Evolutionary conservation across 805 yeast genomes (phyloP), one percentile per base, ranked within the genome.

Genomic region (Nematodospora valgi): DNA sequence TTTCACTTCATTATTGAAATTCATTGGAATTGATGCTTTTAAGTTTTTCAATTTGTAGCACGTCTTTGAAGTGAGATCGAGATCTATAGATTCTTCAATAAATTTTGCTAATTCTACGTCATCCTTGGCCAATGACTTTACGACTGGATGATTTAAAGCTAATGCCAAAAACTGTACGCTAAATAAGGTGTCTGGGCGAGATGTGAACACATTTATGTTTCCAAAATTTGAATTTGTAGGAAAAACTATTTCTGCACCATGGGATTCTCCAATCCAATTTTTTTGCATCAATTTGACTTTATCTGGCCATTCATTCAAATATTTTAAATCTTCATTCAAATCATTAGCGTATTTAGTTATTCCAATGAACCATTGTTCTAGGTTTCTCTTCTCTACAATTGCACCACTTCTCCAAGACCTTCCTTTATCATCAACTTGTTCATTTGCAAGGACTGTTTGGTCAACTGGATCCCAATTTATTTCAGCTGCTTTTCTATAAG

Each of bases 381-480:
- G 65, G 34, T 76, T 61, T 41, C 70, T 72, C 58, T 86, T 87
- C 56, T 93, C 97, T 0, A 91, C 98, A 11, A 80, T 40, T 0
- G 98, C 98, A 4, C 98, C 98, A 2, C 96, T 87, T 57, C 98
- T 75, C 98, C 98, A 93, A 0, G 97, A 87, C 37, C 80, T 69
- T 1, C 98, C 98, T 29, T 86, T 75, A 2, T 81, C 57, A 56
- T 93, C 98, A 3, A 93, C 97, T 58, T 93, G 98, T 59, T 93
- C 98, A 54, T 68, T 93, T 2, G 98, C 98, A 40, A 93, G 67
- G 1, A 93, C 98, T 0, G 98, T 93, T 45, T 82, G 76, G 50
- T 93, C 98, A 0, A 93, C 76, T 0, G 98, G 98, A 59, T 93
- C 98, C 98, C 98, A 93, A 53, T 93, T 93, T 40, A 93, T 93